A percentile compares a stretch with the other conserved stretches of the same genome.
phyloP scores from a whole-genome alignment of 352 stramenopile genomes.

The Hyaloperonospora arabidopsidis region DNA sequence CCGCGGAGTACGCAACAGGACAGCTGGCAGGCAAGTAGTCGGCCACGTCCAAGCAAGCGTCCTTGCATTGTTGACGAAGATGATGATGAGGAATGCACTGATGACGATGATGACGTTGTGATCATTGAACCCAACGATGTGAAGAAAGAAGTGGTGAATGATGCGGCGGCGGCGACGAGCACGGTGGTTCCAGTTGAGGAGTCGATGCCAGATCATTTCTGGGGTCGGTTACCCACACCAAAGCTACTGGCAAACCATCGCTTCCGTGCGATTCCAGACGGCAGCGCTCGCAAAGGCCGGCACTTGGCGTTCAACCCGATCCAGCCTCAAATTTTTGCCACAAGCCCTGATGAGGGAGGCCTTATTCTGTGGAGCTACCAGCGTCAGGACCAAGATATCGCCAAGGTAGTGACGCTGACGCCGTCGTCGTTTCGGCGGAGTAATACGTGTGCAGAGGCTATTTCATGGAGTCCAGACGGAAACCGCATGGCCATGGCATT shows the following conservation, averaged over 20 bases:
- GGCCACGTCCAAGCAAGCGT: constrained; percentile 35
- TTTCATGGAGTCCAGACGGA: constrained; percentile 68
- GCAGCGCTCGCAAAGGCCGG: constrained; percentile 55
- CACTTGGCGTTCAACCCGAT: constrained; percentile 73
- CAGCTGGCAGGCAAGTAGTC: constrained; percentile 29
- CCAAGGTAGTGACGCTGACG: constrained; percentile 50
- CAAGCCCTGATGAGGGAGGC: constrained; percentile 67
- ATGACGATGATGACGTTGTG: constrained; percentile 36
- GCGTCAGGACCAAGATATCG: constrained; percentile 47
- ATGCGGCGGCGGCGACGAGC: constrained; percentile 5
- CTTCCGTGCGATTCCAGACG: constrained; percentile 53
- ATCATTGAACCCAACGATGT: constrained; percentile 44
- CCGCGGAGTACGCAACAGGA: constrained; percentile 19
- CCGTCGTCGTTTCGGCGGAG: constrained; percentile 59
- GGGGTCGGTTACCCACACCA: constrained; percentile 47
- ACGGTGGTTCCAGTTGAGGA: constrained; percentile 32
- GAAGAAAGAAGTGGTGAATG: constrained; percentile 29
- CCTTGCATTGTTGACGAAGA: constrained; percentile 64
- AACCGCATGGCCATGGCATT: constrained; percentile 76
- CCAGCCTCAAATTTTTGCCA: constrained; percentile 64
- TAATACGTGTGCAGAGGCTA: constrained; percentile 55
- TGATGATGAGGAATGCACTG: constrained; percentile 33
- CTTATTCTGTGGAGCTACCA: constrained; percentile 77
- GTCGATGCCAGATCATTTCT: constrained; percentile 65
- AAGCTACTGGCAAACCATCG: constrained; percentile 69